These are phyloP conservation scores for Backusella morwellensis DNA, from an alignment of 192 early-diverging fungal species.

Conservation along the genomic window DNA sequence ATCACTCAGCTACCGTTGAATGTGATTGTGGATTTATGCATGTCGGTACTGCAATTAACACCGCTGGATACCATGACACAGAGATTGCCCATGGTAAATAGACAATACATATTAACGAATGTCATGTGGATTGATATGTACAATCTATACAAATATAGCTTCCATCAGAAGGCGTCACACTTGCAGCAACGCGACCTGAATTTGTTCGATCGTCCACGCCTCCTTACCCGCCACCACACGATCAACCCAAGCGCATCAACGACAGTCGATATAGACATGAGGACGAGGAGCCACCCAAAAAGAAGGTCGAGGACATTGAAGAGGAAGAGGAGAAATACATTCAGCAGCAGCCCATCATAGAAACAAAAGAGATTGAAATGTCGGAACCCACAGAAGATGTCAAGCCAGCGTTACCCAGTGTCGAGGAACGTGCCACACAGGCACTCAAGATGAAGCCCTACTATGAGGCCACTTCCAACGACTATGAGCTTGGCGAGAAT, in stretches of 20 bases:
- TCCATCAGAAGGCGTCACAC: background rate
- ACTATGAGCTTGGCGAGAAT: slow-evolving; percentile 3
- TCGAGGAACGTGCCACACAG: slow-evolving; percentile 29
- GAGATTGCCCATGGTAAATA: slow-evolving; percentile 13
- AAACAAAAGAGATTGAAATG: background rate
- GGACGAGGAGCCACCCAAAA: background rate
- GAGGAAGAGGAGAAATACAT: background rate
- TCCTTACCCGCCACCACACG: slow-evolving; percentile 13
- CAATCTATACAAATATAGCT: background rate
- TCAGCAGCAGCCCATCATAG: background rate
- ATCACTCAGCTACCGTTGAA: slow-evolving; percentile 25
- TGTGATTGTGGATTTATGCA: slow-evolving; percentile 29
- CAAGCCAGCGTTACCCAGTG: slow-evolving; percentile 13
- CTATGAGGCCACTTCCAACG: slow-evolving; percentile 28
- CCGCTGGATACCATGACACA: slow-evolving; percentile 26
- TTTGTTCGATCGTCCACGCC: slow-evolving; percentile 8
- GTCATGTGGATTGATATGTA: no score
- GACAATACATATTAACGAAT: background rate
- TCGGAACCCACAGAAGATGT: background rate
- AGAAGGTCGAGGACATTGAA: background rate
- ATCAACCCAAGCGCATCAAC: background rate
- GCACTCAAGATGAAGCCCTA: slow-evolving; percentile 41
- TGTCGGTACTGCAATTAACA: slow-evolving; percentile 29
- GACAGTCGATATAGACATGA: background rate
- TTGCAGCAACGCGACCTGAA: background rate